Evolutionary conservation across 2,329 filamentous ascomycete species (phyloP), one percentile per base, ranked within the genome.

Genomic region (Scytalidium sp.): DNA sequence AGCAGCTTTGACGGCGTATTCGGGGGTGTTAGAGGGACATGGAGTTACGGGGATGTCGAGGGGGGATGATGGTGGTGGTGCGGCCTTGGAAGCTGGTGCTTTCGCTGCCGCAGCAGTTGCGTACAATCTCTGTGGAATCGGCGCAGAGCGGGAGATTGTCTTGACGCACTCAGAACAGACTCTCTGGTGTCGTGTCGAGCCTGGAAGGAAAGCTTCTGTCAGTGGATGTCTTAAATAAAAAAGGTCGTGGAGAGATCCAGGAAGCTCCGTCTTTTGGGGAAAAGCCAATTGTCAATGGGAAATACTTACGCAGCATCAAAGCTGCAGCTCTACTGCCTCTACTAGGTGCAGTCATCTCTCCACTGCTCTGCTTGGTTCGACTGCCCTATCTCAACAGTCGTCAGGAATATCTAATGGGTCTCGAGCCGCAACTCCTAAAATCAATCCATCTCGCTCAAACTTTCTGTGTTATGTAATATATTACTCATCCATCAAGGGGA

Each of bases 1-100:
- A 56, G 90, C 88, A 50, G 84, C 78, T 58, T 78, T 73, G 64
- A 80, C 69, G 57, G 66, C 68, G 70, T 78, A 69, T 53, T 64
- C 49, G 40, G 45, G 36, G 11, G 54, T 20, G 19, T 58, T 58
- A 2, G 54, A 41, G n/a, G 57, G 56, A 13, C 58, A 47, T 22
- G 61, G 58, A 11, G 32, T 36, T 36, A n/a, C 17, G 32, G 57
- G 56, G 19, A 52, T 42, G 4, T 43, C 48, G 41, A 19, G 64
- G 63, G 60, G 51, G 67, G 67, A 51, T 42, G 70, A 60, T 53
- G 70, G 57, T 60, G 23, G 70, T 65, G 43, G 75, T 65, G 46
- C 9, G 53, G 56, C 55, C 43, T 52, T 46, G 32, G 58, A 49
- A n/a, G 56, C 29, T 19, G 17, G 32, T 20, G 21, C 60, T 48